Evolutionary conservation across 2,329 filamentous ascomycete species (phyloP), one percentile per base, ranked within the genome.

Genomic region (Fusarium sp.): DNA sequence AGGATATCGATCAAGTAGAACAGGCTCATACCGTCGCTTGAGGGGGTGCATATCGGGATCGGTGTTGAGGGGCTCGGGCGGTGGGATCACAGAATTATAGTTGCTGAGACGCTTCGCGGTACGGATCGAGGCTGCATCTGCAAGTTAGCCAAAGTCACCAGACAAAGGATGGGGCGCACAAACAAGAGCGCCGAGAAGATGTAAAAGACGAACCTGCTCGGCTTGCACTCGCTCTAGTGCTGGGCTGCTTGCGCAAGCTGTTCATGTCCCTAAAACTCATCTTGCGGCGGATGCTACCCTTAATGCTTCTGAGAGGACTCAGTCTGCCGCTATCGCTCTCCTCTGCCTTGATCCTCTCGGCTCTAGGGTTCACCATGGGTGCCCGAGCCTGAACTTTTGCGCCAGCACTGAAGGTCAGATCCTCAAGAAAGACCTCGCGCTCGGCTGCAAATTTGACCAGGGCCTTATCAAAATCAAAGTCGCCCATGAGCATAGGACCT

Each of bases 21-120:
- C 95, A 9, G 97, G 97, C 82, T 99, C 97, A 81, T 98, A 98
- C 68, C 94, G 92, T 72, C 96, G 91, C 84, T 97, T 96, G 69
- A 99, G 87, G 27, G 97, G 97, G 82, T 99, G 97, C 95, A 98
- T 98, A 74, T 97, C 91, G 20, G 95, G 95, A 68, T 96, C 94
- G 61, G 92, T 90, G 66, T 97, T 94, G 73, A 98, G 90, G 11
- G 96, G 96, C 82, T 98, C 95, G 14, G 97, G 97, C 3, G 91
- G 92, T 15, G 97, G 97, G 63, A 99, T 98, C 62, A 99, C 97
- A 1, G 97, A 98, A 82, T 98, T 98, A 84, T 99, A 99, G 81
- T 97, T 97, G 83, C 96, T 98, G 75, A 98, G 86, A 78, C 97
- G 91, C 84, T 92, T 97, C 40, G 95, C 92, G 6, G 95, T 98